Evolutionary conservation across 305 asterid species (phyloP).

Genomic region (Fraxinus angustifolia): DNA sequence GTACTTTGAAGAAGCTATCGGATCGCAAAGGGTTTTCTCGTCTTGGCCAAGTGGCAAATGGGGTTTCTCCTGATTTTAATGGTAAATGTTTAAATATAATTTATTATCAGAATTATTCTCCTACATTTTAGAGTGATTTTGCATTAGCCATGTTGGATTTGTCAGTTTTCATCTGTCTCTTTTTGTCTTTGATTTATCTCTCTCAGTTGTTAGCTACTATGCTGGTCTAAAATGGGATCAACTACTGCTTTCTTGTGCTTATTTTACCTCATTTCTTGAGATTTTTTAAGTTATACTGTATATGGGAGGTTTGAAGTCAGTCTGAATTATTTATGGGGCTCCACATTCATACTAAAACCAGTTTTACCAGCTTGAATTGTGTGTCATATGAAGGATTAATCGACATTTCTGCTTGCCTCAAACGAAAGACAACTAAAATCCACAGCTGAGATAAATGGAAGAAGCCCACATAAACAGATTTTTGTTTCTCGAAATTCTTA

Average conservation of each 20-base stretch:
- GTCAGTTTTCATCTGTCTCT: neutral
- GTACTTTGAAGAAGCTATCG: slow-evolving; percentile 79
- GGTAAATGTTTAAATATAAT: slow-evolving; percentile 39
- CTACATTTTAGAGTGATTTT: neutral
- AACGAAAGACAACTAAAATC: neutral
- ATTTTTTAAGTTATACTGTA: neutral
- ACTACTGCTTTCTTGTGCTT: neutral
- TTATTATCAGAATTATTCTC: slow-evolving; percentile 10
- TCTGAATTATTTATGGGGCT: neutral
- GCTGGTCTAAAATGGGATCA: neutral
- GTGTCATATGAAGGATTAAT: neutral
- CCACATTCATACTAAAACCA: neutral
- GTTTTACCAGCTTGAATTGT: slow-evolving; percentile 9
- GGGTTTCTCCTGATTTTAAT: slow-evolving; percentile 82
- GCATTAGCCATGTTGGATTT: neutral
- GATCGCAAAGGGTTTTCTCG: slow-evolving; percentile 93
- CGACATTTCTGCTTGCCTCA: neutral
- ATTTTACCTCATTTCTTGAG: neutral
- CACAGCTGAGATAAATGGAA: neutral
- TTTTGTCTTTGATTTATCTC: neutral
- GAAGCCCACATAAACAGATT: neutral
- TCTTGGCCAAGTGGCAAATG: slow-evolving; percentile 58
- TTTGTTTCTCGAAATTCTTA: slow-evolving; percentile 3
- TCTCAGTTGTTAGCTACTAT: neutral
- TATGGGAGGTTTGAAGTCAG: neutral